phyloP scores from a whole-genome alignment of 202 grass and related monocot species.

The Saccharum hybrid region DNA sequence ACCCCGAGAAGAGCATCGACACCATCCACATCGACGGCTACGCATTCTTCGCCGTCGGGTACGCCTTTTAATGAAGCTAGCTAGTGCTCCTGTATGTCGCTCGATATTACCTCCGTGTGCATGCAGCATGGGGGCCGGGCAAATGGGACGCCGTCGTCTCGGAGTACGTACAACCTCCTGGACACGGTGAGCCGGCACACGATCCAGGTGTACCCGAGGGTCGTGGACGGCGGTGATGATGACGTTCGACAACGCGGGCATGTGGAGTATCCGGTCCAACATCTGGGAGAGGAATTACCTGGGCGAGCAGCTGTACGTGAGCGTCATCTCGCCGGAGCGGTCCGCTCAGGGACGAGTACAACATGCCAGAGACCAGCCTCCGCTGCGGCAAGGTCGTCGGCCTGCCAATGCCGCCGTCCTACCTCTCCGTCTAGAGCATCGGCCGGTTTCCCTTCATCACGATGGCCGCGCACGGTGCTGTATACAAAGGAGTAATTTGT shows the following conservation, averaged over 20 bases:
- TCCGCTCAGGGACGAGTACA: constrained; percentile 92
- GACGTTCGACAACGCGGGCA: constrained; percentile 93
- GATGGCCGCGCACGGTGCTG: constrained; percentile 29
- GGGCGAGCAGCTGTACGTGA: constrained; percentile 79
- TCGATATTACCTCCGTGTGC: not conserved
- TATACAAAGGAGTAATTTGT: constrained; percentile 8
- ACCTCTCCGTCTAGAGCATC: constrained; percentile 41
- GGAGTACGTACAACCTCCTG: constrained; percentile 80
- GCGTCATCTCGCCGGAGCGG: constrained; percentile 68
- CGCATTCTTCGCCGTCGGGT: constrained; percentile 91
- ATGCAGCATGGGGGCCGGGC: constrained; percentile 82
- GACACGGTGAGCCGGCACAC: constrained; percentile 95
- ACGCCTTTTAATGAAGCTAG: too few relatives aligned
- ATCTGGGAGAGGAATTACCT: constrained; percentile 74
- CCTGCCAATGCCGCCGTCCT: constrained; percentile 72
- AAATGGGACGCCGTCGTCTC: constrained; percentile 57
- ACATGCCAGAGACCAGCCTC: constrained; percentile 60
- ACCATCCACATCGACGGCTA: constrained; percentile 81
- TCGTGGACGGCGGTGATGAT: constrained; percentile 89
- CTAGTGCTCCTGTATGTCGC: too few relatives aligned
- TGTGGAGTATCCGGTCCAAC: constrained; percentile 89
- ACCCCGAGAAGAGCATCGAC: constrained; percentile 84
- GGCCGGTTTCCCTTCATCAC: not conserved
- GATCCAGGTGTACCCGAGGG: constrained; percentile 87
- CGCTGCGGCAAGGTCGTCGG: constrained; percentile 75